Percentiles rank a stretch among this genome's conserved stretches.
Conservation (phyloP, 2,329 filamentous ascomycete species). For the Calcarisporium arbuscula region DNA sequence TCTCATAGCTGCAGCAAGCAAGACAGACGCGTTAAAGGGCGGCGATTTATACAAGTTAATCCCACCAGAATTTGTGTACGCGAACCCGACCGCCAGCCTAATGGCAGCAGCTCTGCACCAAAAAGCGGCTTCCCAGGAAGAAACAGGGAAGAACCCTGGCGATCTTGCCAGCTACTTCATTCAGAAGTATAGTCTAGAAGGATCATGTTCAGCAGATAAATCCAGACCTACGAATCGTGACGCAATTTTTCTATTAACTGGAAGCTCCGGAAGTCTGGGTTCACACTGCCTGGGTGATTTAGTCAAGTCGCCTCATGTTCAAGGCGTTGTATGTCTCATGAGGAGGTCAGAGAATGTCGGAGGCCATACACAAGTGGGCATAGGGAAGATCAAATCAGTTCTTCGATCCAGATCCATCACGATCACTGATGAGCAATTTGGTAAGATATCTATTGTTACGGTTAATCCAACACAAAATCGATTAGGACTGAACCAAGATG, state of each 20-base stretch:
- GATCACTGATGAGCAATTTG: conserved; percentile 8
- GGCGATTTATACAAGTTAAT: conserved; percentile 10
- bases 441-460: conserved; percentile 11
- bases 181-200: conserved; percentile 6
- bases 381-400: conserved; percentile 6
- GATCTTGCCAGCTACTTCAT: conserved; percentile 6
- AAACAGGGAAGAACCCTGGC: background rate
- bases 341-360: conserved; percentile 5
- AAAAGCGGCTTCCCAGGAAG: background rate
- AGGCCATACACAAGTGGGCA: background rate
- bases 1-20: conserved; percentile 8
- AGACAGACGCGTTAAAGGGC: conserved; percentile 11
- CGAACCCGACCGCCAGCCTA: conserved; percentile 10
- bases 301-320: conserved; percentile 8
- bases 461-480: conserved; percentile 11
- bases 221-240: conserved; percentile 4
- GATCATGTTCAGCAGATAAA: background rate
- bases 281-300: conserved; percentile 11
- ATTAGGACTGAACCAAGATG: conserved; percentile 10
- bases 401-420: conserved; percentile 8
- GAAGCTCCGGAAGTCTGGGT: conserved; percentile 14
- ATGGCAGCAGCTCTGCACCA: conserved; percentile 9
- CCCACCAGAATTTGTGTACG: conserved; percentile 13
- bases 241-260: conserved; percentile 14
- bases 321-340: conserved; percentile 7